Conservation (phyloP, 257 asterid species). For the Solanum chmielewskii region DNA sequence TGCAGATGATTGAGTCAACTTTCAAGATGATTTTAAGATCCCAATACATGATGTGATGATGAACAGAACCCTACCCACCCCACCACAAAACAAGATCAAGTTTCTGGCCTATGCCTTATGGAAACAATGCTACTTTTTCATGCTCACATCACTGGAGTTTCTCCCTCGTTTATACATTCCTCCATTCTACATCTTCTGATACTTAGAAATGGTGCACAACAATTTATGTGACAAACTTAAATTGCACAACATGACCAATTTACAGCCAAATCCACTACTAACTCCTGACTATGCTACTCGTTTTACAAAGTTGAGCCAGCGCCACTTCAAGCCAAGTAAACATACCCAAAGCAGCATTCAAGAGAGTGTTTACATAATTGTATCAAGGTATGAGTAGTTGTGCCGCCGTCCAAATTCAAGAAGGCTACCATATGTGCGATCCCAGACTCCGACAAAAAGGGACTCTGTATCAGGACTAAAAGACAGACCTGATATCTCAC, state of each 20-base stretch:
- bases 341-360: background rate
- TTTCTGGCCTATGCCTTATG: background rate
- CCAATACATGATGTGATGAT: background rate
- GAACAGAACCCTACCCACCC: background rate
- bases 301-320: conserved; percentile 6
- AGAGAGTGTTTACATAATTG: conserved; percentile 5
- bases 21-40: background rate
- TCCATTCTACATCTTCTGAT: conserved; percentile 10
- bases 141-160: background rate
- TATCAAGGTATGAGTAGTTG: conserved; percentile 62
- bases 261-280: background rate
- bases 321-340: background rate
- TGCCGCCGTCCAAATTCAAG: conserved; percentile 67
- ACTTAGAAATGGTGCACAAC: background rate
- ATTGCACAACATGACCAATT: conserved; percentile 10
- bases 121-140: background rate
- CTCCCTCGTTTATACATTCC: conserved; percentile 31
- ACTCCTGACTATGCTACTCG: conserved; percentile 1
- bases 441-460: conserved; percentile 85
- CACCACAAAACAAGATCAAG: background rate
- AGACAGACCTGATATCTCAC: conserved; percentile 88
- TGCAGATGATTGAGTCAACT: background rate
- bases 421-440: conserved; percentile 86
- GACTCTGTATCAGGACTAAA: conserved; percentile 89
- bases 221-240: background rate